A percentile compares a stretch with the other conserved stretches of the same genome.
These are phyloP conservation scores for Chaetothyriales sp. DNA, from an alignment of 2,329 filamentous ascomycete species.

Conservation along the genomic window DNA sequence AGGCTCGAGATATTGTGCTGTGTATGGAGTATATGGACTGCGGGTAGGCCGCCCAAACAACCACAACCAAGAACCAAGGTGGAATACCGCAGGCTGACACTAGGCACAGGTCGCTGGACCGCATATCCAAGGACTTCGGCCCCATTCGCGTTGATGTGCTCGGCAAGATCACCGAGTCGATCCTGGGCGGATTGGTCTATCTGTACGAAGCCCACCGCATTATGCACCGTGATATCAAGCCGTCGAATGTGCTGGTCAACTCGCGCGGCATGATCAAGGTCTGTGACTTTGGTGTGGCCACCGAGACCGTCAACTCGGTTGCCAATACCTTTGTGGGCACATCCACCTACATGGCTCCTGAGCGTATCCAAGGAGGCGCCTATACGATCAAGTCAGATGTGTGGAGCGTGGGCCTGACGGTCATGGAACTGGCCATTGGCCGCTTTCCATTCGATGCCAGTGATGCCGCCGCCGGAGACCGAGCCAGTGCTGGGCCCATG, in stretches of 20 bases:
- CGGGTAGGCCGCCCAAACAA: conserved; percentile 51
- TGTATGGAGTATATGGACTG: conserved; percentile 99
- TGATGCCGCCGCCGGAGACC: conserved; percentile 58
- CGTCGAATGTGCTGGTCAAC: conserved; percentile 93
- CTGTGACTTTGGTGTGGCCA: conserved; percentile 97
- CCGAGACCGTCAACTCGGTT: conserved; percentile 92
- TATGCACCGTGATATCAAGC: conserved; percentile 98
- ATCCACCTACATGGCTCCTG: conserved; percentile 97
- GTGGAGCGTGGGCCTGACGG: conserved; percentile 87
- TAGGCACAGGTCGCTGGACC: conserved; percentile 61
- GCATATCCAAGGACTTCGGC: conserved; percentile 86
- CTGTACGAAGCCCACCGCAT: conserved; percentile 92
- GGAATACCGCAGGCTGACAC: conserved; percentile 14
- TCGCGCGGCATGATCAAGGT: conserved; percentile 89
- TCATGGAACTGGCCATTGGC: conserved; percentile 96
- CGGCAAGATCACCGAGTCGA: conserved; percentile 93
- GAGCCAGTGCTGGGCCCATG: conserved; percentile 57
- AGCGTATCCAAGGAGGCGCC: conserved; percentile 89
- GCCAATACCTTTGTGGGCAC: conserved; percentile 97
- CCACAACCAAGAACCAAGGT: conserved; percentile 1
- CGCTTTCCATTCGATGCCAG: conserved; percentile 84
- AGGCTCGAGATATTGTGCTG: conserved; percentile 95
- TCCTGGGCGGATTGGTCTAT: conserved; percentile 83
- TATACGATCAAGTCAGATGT: conserved; percentile 98
- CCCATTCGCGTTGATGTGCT: conserved; percentile 91